A percentile compares a stretch with the other conserved stretches of the same genome.
These are phyloP conservation scores for Flaveria linearis DNA, from an alignment of 129 eudicot species.

Conservation along the genomic window DNA sequence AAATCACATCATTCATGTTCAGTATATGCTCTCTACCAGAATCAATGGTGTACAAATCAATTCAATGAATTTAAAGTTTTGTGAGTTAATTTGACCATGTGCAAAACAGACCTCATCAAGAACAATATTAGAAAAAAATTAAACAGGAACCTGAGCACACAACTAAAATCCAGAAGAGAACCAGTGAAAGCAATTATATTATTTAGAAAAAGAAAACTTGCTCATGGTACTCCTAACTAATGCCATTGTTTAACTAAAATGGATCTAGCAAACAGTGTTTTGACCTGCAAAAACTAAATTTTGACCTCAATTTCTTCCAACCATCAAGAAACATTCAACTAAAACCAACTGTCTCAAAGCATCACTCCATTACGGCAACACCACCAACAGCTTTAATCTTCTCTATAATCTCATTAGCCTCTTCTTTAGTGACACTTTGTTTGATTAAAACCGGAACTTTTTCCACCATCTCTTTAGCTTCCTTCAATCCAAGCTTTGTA, in stretches of 20 bases:
- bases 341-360: background rate
- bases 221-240: slow-evolving; percentile 14
- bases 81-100: no score
- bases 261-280: slow-evolving; percentile 10
- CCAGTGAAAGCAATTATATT: slow-evolving; percentile 20
- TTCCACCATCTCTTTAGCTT: slow-evolving; percentile 74
- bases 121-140: no score
- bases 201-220: slow-evolving; percentile 22
- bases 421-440: slow-evolving; percentile 74
- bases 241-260: slow-evolving; percentile 12
- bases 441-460: slow-evolving; percentile 55
- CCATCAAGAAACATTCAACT: background rate
- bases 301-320: background rate
- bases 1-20: no score
- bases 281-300: slow-evolving; percentile 16
- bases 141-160: background rate
- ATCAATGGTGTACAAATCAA: no score
- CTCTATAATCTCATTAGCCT: slow-evolving; percentile 58
- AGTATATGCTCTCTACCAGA: no score
- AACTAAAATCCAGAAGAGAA: slow-evolving; percentile 4
- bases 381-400: slow-evolving; percentile 71
- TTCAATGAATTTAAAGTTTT: no score
- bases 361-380: slow-evolving; percentile 70
- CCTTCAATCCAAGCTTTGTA: slow-evolving; percentile 66
- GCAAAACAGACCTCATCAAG: no score